phyloP scores from a whole-genome alignment of 1,139 yeast genomes.

The Diutina rugosa region DNA sequence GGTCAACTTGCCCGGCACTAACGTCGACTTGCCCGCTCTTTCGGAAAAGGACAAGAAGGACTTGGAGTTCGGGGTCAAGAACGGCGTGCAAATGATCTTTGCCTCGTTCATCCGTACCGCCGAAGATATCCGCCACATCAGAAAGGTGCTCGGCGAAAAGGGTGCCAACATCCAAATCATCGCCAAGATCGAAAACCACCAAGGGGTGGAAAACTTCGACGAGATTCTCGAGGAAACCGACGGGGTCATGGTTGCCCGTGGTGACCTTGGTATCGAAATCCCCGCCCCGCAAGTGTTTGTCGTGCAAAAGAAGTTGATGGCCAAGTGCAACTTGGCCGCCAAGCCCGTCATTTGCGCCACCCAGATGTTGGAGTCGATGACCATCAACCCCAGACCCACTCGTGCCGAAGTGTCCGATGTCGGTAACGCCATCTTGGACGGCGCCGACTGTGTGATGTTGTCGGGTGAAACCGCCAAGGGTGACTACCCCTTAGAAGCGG shows the following conservation, averaged over 20 bases:
- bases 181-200: slow-evolving; percentile 97
- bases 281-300: slow-evolving; percentile 98
- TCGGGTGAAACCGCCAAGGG: slow-evolving; percentile 99
- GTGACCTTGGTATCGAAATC: slow-evolving; percentile 98
- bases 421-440: slow-evolving; percentile 97
- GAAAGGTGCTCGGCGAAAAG: slow-evolving; percentile 91
- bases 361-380: slow-evolving; percentile 99
- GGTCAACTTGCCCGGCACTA: slow-evolving; percentile 97
- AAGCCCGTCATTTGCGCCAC: slow-evolving; percentile 99
- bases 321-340: slow-evolving; percentile 98
- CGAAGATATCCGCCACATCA: slow-evolving; percentile 77
- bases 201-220: slow-evolving; percentile 99
- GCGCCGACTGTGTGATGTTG: slow-evolving; percentile 99
- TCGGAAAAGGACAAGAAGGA: slow-evolving; percentile 93
- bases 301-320: slow-evolving; percentile 97
- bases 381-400: slow-evolving; percentile 99
- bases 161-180: slow-evolving; percentile 94
- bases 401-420: slow-evolving; percentile 99
- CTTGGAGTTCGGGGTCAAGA: slow-evolving; percentile 88
- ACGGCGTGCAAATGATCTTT: slow-evolving; percentile 94
- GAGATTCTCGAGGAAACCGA: slow-evolving; percentile 89
- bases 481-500: slow-evolving; percentile 94
- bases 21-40: slow-evolving; percentile 95
- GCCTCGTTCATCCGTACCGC: slow-evolving; percentile 98
- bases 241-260: slow-evolving; percentile 99